These are phyloP conservation scores for Pleurotus giganteus DNA, from an alignment of 768 basidiomycete species.

Conservation along the genomic window DNA sequence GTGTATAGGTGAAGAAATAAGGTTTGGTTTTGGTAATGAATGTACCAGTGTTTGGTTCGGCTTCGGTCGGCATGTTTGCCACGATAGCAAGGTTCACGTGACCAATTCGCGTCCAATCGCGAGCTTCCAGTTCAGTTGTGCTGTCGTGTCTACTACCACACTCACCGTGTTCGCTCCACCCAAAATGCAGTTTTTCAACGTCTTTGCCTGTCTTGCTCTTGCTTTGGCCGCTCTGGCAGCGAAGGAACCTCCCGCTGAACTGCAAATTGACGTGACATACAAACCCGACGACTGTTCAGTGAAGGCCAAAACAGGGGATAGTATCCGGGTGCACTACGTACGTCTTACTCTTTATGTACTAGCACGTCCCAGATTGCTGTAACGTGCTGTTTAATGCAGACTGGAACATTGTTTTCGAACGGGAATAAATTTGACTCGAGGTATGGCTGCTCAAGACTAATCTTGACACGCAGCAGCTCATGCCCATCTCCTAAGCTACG, in stretches of 20 bases:
- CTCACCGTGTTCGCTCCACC: constrained; percentile 10
- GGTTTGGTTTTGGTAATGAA: constrained; percentile 4
- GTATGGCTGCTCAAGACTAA: constrained; percentile 29
- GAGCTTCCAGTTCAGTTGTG: neutral
- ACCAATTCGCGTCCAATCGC: neutral
- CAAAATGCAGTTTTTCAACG: constrained; percentile 52
- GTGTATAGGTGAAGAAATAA: constrained; percentile 7
- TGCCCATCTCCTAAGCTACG: no score
- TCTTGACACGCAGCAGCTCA: neutral
- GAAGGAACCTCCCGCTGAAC: constrained; percentile 46
- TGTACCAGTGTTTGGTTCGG: constrained; percentile 4
- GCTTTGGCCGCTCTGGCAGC: constrained; percentile 39
- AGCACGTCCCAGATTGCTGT: neutral
- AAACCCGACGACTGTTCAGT: constrained; percentile 54
- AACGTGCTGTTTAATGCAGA: constrained; percentile 36
- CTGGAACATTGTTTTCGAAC: constrained; percentile 72
- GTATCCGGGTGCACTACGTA: constrained; percentile 78
- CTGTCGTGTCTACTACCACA: neutral
- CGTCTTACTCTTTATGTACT: constrained; percentile 12
- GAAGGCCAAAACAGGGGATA: constrained; percentile 60
- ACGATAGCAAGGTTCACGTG: neutral
- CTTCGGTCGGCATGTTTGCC: neutral
- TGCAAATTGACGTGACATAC: constrained; percentile 61
- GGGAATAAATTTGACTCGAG: constrained; percentile 92
- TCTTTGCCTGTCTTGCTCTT: constrained; percentile 46